phyloP scores from a whole-genome alignment of 2,329 filamentous ascomycete genomes.

The Thelonectria olida region DNA sequence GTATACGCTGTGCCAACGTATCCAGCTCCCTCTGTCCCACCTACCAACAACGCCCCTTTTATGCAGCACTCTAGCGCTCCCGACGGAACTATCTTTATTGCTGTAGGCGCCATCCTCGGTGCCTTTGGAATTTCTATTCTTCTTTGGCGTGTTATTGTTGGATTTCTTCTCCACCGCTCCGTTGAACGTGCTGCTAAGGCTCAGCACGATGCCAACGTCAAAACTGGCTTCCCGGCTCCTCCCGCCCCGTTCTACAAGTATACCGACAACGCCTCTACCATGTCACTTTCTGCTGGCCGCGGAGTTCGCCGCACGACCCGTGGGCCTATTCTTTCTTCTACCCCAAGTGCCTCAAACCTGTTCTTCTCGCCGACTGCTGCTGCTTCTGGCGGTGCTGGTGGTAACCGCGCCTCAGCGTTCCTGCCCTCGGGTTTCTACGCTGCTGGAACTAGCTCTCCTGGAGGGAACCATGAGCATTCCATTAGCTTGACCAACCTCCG shows the following conservation, averaged over 20 bases:
- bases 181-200: constrained; percentile 86
- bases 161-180: constrained; percentile 90
- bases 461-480: constrained; percentile 59
- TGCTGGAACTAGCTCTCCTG: constrained; percentile 65
- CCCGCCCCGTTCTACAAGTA: constrained; percentile 73
- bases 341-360: constrained; percentile 73
- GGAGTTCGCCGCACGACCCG: constrained; percentile 61
- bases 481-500: constrained; percentile 71
- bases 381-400: constrained; percentile 68
- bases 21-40: constrained; percentile 80
- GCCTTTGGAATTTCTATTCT: constrained; percentile 84
- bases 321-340: constrained; percentile 62
- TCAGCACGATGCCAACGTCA: constrained; percentile 75
- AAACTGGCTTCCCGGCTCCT: constrained; percentile 69
- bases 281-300: constrained; percentile 60
- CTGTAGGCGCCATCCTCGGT: constrained; percentile 87
- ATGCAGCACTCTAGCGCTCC: constrained; percentile 89
- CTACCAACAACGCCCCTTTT: constrained; percentile 85
- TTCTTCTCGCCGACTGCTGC: constrained; percentile 96
- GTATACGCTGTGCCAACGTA: constrained; percentile 61
- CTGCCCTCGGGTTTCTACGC: constrained; percentile 93
- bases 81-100: constrained; percentile 96
- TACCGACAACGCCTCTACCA: constrained; percentile 65
- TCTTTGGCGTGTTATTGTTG: constrained; percentile 87
- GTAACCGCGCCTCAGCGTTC: constrained; percentile 79